A percentile compares a stretch with the other conserved stretches of the same genome.
phyloP scores from a whole-genome alignment of 2,329 filamentous ascomycete genomes.

The Talaromyces sp. region DNA sequence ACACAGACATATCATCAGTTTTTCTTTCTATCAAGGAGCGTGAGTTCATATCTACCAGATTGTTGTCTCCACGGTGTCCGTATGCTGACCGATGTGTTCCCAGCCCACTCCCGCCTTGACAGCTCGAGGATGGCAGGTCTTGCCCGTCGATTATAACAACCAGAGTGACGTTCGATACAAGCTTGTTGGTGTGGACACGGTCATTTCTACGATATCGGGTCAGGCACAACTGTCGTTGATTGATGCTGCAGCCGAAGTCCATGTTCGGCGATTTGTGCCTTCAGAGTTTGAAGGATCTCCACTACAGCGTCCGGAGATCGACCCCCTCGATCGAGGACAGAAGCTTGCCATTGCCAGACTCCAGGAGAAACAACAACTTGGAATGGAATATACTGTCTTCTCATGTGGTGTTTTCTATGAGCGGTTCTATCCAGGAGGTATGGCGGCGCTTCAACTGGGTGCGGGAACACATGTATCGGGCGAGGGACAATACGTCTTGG shows the following conservation, averaged over 20 bases:
- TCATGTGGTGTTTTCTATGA: conserved; percentile 73
- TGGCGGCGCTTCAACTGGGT: conserved; percentile 57
- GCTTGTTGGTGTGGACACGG: conserved; percentile 66
- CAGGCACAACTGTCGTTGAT: conserved; percentile 65
- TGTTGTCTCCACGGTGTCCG: not conserved
- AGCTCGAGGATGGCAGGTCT: conserved; percentile 55
- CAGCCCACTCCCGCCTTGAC: conserved; percentile 35
- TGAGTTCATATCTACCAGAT: not conserved
- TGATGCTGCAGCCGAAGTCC: conserved; percentile 60
- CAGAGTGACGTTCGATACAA: conserved; percentile 56
- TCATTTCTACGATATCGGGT: conserved; percentile 69
- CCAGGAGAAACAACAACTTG: conserved; percentile 46
- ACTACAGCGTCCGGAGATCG: conserved; percentile 49
- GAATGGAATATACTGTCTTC: conserved; percentile 65
- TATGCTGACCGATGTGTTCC: conserved; percentile 11
- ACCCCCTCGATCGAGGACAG: conserved; percentile 59
- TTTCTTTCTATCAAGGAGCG: conserved; percentile 63
- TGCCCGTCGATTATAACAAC: conserved; percentile 62
- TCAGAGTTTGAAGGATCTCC: conserved; percentile 69
- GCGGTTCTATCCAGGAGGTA: conserved; percentile 63
- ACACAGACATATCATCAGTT: conserved; percentile 59
- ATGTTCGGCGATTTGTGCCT: conserved; percentile 65
- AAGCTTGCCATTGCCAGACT: conserved; percentile 54
- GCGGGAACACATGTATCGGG: conserved; percentile 48
- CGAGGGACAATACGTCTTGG: conserved; percentile 62